A percentile compares a stretch with the other conserved stretches of the same genome.
These are phyloP conservation scores for Fennellomyces sp. DNA, from an alignment of 371 early-diverging fungal genomes.

Conservation along the genomic window DNA sequence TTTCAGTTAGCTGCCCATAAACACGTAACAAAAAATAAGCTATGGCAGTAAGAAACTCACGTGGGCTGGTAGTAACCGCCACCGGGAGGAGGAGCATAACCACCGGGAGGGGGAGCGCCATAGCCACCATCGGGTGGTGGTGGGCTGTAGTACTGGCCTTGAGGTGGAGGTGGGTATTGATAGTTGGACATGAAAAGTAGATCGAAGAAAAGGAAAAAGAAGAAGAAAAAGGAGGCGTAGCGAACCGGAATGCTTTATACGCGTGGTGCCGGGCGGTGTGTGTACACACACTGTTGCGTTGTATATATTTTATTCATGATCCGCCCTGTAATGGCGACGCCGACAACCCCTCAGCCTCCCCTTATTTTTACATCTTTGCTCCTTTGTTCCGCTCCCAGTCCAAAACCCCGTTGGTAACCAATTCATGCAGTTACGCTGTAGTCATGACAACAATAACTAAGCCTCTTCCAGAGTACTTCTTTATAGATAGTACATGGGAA, in stretches of 20 bases:
- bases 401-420: too few species aligned
- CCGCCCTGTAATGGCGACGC: too few species aligned
- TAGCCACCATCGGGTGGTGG: slow-evolving; percentile 7
- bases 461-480: too few species aligned
- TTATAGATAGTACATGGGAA: too few species aligned
- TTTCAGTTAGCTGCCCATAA: background rate
- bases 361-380: too few species aligned
- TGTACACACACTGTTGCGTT: too few species aligned
- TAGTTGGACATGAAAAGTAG: slow-evolving; percentile 15
- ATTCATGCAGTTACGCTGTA: too few species aligned
- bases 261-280: too few species aligned
- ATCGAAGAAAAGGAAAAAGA: slow-evolving; percentile 12
- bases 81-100: slow-evolving; percentile 8
- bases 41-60: slow-evolving; percentile 6
- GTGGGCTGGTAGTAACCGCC: slow-evolving; percentile 22
- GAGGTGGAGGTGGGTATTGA: slow-evolving; percentile 22
- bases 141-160: slow-evolving; percentile 11
- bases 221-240: slow-evolving; percentile 8
- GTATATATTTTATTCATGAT: too few species aligned
- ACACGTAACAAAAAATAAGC: background rate
- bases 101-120: background rate
- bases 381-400: too few species aligned
- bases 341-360: too few species aligned
- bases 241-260: background rate
- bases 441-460: too few species aligned